Evolutionary conservation across 768 basidiomycete genomes (phyloP).

Genomic region (Lactarius quietus): DNA sequence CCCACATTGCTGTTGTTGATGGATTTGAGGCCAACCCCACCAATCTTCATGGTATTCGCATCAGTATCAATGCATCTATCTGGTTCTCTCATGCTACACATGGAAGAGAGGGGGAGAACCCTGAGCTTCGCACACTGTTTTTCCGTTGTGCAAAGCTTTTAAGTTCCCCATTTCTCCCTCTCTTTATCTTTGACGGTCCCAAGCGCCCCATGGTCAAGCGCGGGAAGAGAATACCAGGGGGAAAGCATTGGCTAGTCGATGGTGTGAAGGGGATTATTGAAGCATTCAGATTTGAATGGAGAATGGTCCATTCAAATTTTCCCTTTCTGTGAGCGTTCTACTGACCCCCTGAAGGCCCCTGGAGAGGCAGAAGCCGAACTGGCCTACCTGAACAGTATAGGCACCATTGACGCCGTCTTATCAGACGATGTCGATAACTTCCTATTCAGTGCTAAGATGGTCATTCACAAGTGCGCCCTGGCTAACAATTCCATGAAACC

Average conservation of each 20-base stretch:
- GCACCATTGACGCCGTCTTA: conserved; percentile 80
- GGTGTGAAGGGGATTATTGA: conserved; percentile 78
- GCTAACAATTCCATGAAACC: not conserved
- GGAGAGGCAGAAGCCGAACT: conserved; percentile 95
- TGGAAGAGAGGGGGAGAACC: conserved; percentile 79
- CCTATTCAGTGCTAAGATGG: conserved; percentile 78
- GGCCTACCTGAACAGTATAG: conserved; percentile 77
- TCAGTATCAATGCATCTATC: conserved; percentile 85
- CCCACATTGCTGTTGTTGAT: conserved; percentile 68
- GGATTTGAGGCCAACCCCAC: conserved; percentile 68
- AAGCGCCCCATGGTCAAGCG: conserved; percentile 78
- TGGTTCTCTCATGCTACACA: conserved; percentile 80
- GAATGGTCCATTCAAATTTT: conserved; percentile 44
- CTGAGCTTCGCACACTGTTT: conserved; percentile 77
- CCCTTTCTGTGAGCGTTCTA: conserved; percentile 7
- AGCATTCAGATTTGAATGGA: conserved; percentile 78
- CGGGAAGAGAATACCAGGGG: conserved; percentile 65
- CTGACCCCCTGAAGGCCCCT: conserved; percentile 57
- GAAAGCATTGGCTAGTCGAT: conserved; percentile 61
- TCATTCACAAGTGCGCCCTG: conserved; percentile 74
- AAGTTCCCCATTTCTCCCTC: conserved; percentile 72
- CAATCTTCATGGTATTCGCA: conserved; percentile 38
- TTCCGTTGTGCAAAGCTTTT: conserved; percentile 81
- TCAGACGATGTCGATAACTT: conserved; percentile 95
- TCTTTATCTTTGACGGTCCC: conserved; percentile 92